These are phyloP conservation scores for Vanrija sp. DNA, from an alignment of 1,284 basidiomycete species.

Conservation along the genomic window DNA sequence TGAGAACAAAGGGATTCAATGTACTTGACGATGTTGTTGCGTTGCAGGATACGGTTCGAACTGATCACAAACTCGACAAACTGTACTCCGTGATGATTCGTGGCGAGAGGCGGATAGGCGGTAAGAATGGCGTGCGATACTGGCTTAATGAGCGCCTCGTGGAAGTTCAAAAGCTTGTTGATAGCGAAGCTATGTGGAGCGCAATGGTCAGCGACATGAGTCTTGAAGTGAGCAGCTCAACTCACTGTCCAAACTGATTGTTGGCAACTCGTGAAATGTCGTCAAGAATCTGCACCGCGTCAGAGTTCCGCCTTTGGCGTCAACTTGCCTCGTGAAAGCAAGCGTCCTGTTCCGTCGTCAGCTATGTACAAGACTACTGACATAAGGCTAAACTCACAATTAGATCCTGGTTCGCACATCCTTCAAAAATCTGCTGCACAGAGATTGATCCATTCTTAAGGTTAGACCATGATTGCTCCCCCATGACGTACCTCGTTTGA, in stretches of 20 bases:
- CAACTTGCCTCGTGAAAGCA: slow-evolving; percentile 36
- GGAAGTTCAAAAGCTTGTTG: slow-evolving; percentile 36
- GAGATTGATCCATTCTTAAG: slow-evolving; percentile 42
- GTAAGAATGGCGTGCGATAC: slow-evolving; percentile 33
- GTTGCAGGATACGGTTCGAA: slow-evolving; percentile 21
- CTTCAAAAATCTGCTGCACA: slow-evolving; percentile 44
- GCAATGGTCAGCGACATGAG: too few relatives aligned
- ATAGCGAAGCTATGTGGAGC: slow-evolving; percentile 33
- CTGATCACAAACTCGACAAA: slow-evolving; percentile 39
- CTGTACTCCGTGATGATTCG: slow-evolving; percentile 43
- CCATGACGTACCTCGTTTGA: slow-evolving; percentile 30
- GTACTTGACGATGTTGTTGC: slow-evolving; percentile 32
- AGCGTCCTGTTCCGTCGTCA: slow-evolving; percentile 23
- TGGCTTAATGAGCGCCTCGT: slow-evolving; percentile 25
- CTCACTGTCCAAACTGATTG: slow-evolving; percentile 44
- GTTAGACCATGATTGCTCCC: background rate
- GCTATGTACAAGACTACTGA: background rate
- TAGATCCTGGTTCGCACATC: slow-evolving; percentile 36
- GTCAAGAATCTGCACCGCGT: slow-evolving; percentile 27
- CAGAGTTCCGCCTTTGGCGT: background rate
- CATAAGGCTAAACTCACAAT: slow-evolving; percentile 20
- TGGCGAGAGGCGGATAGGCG: slow-evolving; percentile 41
- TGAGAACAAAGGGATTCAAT: slow-evolving; percentile 35
- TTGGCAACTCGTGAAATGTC: slow-evolving; percentile 40
- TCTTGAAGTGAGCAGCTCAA: background rate